A percentile compares a stretch with the other conserved stretches of the same genome.
Conservation (phyloP, 1,284 basidiomycete genomes). For the Leccinum fuscescens region DNA sequence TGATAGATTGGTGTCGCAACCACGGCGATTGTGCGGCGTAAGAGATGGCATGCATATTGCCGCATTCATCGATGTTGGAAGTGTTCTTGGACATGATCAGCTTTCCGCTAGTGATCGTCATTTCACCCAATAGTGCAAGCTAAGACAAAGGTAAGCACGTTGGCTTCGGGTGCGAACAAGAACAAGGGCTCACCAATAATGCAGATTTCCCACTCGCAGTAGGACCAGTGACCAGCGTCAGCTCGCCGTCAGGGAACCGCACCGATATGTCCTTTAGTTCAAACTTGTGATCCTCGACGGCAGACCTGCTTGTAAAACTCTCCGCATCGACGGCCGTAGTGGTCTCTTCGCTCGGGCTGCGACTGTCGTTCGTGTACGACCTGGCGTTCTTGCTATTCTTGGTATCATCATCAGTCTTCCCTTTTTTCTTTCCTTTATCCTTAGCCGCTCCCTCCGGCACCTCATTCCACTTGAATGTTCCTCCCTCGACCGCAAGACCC, state of each 20-base stretch:
- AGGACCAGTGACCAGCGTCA: slow-evolving; percentile 56
- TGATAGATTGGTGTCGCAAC: slow-evolving; percentile 48
- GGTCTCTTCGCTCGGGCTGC: slow-evolving; percentile 9
- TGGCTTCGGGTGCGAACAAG: neutral
- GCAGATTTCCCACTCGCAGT: slow-evolving; percentile 71
- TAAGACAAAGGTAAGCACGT: slow-evolving; percentile 2
- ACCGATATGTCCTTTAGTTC: slow-evolving; percentile 56
- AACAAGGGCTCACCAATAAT: slow-evolving; percentile 23
- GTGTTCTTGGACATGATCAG: slow-evolving; percentile 43
- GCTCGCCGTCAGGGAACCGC: slow-evolving; percentile 56
- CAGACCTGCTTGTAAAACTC: slow-evolving; percentile 17
- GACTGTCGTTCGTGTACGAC: neutral
- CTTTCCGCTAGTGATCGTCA: slow-evolving; percentile 30
- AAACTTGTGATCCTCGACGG: slow-evolving; percentile 43
- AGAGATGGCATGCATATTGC: slow-evolving; percentile 49
- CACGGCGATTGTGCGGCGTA: slow-evolving; percentile 63
- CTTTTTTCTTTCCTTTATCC: slow-evolving; percentile 12
- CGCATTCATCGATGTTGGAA: slow-evolving; percentile 39
- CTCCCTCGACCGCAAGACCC: slow-evolving; percentile 54
- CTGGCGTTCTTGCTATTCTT: slow-evolving; percentile 8
- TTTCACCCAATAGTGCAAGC: slow-evolving; percentile 35
- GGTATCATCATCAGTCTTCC: neutral
- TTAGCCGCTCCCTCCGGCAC: slow-evolving; percentile 28
- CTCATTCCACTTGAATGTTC: slow-evolving; percentile 62
- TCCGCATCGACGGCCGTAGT: slow-evolving; percentile 11